phyloP scores from a whole-genome alignment of 2,329 filamentous ascomycete genomes.

The Nemania sp. region DNA sequence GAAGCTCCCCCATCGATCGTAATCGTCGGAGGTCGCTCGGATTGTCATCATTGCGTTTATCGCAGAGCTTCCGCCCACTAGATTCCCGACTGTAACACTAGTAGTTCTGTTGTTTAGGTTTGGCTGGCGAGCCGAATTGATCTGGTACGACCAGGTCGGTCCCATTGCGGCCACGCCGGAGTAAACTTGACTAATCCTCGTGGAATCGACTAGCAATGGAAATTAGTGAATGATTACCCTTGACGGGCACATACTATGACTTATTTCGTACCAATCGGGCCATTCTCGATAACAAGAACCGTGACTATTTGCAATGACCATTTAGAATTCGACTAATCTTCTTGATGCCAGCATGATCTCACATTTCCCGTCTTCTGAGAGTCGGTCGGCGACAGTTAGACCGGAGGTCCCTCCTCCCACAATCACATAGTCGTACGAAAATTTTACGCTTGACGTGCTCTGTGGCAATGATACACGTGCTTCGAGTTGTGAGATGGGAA shows the following conservation, averaged over 20 bases:
- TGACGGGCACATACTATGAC: neutral
- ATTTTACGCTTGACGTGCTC: neutral
- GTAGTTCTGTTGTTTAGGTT: constrained; percentile 32
- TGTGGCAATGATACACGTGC: neutral
- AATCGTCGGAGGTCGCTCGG: constrained; percentile 36
- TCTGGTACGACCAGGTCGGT: constrained; percentile 31
- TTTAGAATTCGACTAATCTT: neutral
- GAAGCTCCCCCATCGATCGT: constrained; percentile 42
- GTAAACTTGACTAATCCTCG: constrained; percentile 35
- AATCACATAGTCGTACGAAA: constrained; percentile 37
- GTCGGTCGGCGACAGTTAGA: constrained; percentile 35
- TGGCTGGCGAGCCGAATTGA: constrained; percentile 35
- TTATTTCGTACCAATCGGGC: constrained; percentile 27
- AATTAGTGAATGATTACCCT: constrained; percentile 9
- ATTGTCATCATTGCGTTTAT: constrained; percentile 40
- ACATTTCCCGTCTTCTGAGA: constrained; percentile 37
- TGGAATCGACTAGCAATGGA: constrained; percentile 28
- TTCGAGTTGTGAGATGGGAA: neutral
- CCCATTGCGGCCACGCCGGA: constrained; percentile 32
- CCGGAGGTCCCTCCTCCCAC: constrained; percentile 36
- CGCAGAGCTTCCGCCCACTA: constrained; percentile 37
- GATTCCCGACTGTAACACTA: constrained; percentile 30
- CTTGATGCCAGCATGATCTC: constrained; percentile 2
- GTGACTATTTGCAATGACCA: constrained; percentile 24
- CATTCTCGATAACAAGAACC: constrained; percentile 38